Evolutionary conservation across 2,329 filamentous ascomycete genomes (phyloP).

Genomic region (Hypomyces perniciosus): DNA sequence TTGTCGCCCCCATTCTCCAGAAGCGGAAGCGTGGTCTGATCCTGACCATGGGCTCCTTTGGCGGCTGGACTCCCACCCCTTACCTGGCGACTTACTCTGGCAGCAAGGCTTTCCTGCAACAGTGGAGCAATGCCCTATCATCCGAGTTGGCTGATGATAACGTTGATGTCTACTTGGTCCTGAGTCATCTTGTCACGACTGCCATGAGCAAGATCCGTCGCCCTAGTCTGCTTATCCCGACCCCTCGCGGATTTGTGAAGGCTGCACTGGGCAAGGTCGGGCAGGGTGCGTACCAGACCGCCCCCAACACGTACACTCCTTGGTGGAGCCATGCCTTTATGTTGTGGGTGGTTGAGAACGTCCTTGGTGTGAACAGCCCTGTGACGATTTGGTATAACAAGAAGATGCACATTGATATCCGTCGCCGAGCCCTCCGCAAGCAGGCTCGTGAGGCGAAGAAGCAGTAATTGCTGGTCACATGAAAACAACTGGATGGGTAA

Average conservation of each 20-base stretch:
- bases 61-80: slow-evolving; percentile 84
- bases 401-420: slow-evolving; percentile 76
- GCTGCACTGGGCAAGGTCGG: slow-evolving; percentile 76
- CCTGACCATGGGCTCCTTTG: slow-evolving; percentile 96
- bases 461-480: slow-evolving; percentile 26
- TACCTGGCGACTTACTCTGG: slow-evolving; percentile 94
- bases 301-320: slow-evolving; percentile 80
- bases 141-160: slow-evolving; percentile 75
- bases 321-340: slow-evolving; percentile 90
- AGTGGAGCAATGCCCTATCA: slow-evolving; percentile 85
- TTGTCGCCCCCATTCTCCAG: slow-evolving; percentile 79
- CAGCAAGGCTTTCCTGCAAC: slow-evolving; percentile 95
- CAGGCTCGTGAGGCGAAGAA: slow-evolving; percentile 76
- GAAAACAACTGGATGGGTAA: background rate
- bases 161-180: slow-evolving; percentile 83
- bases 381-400: slow-evolving; percentile 46
- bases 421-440: slow-evolving; percentile 76
- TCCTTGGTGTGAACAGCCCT: slow-evolving; percentile 44
- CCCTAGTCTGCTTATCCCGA: slow-evolving; percentile 71
- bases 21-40: slow-evolving; percentile 81
- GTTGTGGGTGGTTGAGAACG: slow-evolving; percentile 70
- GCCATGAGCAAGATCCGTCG: slow-evolving; percentile 96
- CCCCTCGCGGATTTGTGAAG: slow-evolving; percentile 74
- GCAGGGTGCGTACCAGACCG: slow-evolving; percentile 68
- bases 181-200: slow-evolving; percentile 89